These are phyloP conservation scores for Yamadazyma epiphylla DNA, from an alignment of 1,139 yeast species.

Conservation along the genomic window DNA sequence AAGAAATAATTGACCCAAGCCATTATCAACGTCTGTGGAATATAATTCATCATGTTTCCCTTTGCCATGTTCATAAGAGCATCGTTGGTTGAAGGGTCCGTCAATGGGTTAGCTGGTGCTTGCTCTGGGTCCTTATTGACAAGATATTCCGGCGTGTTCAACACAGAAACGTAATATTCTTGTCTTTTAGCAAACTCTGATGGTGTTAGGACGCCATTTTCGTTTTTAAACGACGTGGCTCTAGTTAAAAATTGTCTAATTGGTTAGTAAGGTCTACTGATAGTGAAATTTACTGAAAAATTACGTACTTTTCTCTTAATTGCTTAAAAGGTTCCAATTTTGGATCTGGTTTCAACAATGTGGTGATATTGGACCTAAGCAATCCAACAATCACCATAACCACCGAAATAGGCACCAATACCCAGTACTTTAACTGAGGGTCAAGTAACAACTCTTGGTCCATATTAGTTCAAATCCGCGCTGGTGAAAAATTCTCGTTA, in stretches of 20 bases:
- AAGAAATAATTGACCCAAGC: conserved; percentile 95
- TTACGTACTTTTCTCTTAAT: conserved; percentile 54
- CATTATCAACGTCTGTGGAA: conserved; percentile 93
- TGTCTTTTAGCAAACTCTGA: conserved; percentile 49
- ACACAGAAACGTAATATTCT: conserved; percentile 35
- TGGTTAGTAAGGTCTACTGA: conserved; percentile 6
- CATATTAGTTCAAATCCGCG: conserved; percentile 1
- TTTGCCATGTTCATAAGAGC: conserved; percentile 78
- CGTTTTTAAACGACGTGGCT: conserved; percentile 49
- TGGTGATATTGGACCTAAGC: conserved; percentile 65
- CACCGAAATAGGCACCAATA: conserved; percentile 78
- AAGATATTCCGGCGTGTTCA: conserved; percentile 49
- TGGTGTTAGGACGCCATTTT: conserved; percentile 42
- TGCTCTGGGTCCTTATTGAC: conserved; percentile 46
- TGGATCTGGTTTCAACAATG: conserved; percentile 54
- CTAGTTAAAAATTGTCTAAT: conserved; percentile 49
- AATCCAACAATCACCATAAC: conserved; percentile 93
- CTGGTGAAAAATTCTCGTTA: conserved; percentile 2
- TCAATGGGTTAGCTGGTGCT: conserved; percentile 58
- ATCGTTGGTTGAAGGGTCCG: conserved; percentile 71
- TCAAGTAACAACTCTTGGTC: conserved; percentile 52
- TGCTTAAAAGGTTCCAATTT: conserved; percentile 50
- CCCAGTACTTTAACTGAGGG: conserved; percentile 86
- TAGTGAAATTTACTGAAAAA: not conserved
- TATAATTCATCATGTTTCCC: conserved; percentile 74